Percentiles rank a stretch among this genome's conserved stretches.
Conservation (phyloP, 352 stramenopile genomes). For the Globisporangium cederbergense region DNA sequence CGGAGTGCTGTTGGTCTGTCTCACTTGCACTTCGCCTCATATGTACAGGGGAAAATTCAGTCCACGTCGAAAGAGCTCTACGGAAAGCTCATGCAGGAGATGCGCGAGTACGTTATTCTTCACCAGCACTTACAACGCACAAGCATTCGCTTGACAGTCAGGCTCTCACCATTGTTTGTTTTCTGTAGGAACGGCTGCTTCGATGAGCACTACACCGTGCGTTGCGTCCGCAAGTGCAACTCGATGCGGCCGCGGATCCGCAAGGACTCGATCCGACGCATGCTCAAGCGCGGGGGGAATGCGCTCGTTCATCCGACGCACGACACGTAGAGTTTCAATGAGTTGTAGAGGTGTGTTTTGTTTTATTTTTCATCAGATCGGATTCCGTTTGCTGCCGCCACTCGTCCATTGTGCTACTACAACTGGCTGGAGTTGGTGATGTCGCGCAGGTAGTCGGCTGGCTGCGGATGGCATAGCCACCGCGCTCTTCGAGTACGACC, state of each 20-base stretch:
- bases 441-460: neutral
- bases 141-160: neutral
- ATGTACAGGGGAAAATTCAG: constrained; percentile 29
- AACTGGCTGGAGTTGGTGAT: neutral
- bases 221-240: constrained; percentile 39
- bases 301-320: constrained; percentile 42
- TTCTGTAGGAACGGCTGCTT: constrained; percentile 47
- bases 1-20: neutral
- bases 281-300: constrained; percentile 34
- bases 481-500: constrained; percentile 3
- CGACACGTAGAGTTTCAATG: constrained; percentile 14
- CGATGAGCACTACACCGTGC: constrained; percentile 37
- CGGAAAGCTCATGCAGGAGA: constrained; percentile 35
- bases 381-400: neutral
- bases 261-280: constrained; percentile 26
- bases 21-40: neutral
- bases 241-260: constrained; percentile 19
- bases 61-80: constrained; percentile 31
- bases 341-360: neutral
- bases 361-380: neutral
- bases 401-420: neutral
- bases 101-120: constrained; percentile 32
- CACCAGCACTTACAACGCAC: too few species aligned
- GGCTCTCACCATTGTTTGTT: neutral
- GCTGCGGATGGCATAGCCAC: neutral